Base-by-base conservation (phyloP, 2,329 filamentous ascomycete species). In the Hymenoscyphus fructigenus region DNA sequence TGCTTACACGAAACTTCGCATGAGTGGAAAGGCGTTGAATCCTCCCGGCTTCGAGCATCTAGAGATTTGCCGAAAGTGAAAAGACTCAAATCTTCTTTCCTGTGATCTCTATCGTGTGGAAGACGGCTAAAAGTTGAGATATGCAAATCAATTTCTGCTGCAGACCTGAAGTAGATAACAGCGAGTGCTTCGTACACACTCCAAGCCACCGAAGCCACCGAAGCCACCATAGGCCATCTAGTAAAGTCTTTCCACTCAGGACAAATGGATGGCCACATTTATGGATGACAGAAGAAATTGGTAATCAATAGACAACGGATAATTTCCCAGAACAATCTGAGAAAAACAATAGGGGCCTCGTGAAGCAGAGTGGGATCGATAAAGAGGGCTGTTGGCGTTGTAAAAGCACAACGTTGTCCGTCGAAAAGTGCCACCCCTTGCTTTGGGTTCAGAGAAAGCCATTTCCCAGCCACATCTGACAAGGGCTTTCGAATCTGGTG, bases 101-200 rank as follows among this genome's bases (percentile, higher is more conserved):
- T 57, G 47, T 60, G 57, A 60, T 57, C 20, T 59, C 32, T 36
- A 17, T 41, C 57, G 62, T 50, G 56, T 60, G 23, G 32, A 56
- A 41, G 29, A 47, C 62, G 62, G 62, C 57, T 64, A 64, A 64
- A 64, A 28, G 56, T 63, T n/a, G 36, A 58, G 29, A 38, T 55
- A 57, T 63, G 61, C 44, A 60, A 41, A 28, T 26, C 56, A 59
- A 59, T 59, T 38, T 59, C 34, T 28, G 20, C 32, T 63, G 61
- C 57, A 63, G 61, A 63, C 10, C 29, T 9, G 44, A 23, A 50
- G 44, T 23, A 50, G 20, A 23, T 50, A 50, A 50, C n/a, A 23
- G 9, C n/a, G 44, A 50, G 44, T 50, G 44, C n/a, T 23, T 36
- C 44, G 10, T 50, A 53, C 28, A 53, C 12, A 34, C 41, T 44